A percentile compares a stretch with the other conserved stretches of the same genome.
Evolutionary conservation across 257 asterid genomes (phyloP).

Genomic region (Leptodermis oblonga): DNA sequence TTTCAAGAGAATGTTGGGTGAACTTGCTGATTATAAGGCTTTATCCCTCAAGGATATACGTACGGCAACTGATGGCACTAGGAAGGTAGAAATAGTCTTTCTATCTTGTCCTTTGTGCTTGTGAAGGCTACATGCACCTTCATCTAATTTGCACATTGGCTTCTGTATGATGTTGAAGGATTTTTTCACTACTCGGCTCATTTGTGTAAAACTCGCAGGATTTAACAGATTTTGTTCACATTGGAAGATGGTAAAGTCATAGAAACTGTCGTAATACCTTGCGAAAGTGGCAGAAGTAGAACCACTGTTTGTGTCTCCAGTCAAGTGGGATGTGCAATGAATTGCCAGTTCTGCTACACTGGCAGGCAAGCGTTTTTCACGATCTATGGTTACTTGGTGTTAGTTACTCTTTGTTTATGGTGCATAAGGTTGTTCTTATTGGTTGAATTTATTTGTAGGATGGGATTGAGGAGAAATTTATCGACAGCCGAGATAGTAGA

Average conservation of each 20-base stretch:
- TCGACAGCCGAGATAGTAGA: slow-evolving; percentile 93
- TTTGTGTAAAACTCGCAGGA: slow-evolving; percentile 70
- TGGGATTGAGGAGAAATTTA: slow-evolving; percentile 87
- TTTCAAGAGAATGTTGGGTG: slow-evolving; percentile 67
- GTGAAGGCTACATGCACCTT: slow-evolving; percentile 10
- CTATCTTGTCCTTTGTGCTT: not conserved
- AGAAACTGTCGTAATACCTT: slow-evolving; percentile 94
- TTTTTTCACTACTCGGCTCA: slow-evolving; percentile 46
- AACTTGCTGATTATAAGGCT: slow-evolving; percentile 63
- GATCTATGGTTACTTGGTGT: not conserved
- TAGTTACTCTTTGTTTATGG: not conserved
- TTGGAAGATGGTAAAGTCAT: slow-evolving; percentile 82
- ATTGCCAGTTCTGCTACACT: slow-evolving; percentile 98
- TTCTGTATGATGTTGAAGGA: slow-evolving; percentile 7
- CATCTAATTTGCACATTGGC: slow-evolving; percentile 7
- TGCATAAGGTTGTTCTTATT: slow-evolving; percentile 7
- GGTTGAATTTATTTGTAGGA: slow-evolving; percentile 45
- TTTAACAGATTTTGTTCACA: slow-evolving; percentile 77
- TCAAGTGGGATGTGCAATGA: slow-evolving; percentile 98
- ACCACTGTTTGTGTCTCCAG: slow-evolving; percentile 96
- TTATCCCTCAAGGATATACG: slow-evolving; percentile 57
- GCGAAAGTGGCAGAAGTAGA: slow-evolving; percentile 83
- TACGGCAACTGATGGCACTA: slow-evolving; percentile 91
- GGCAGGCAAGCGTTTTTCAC: slow-evolving; percentile 59
- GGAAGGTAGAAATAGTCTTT: slow-evolving; percentile 57